These are phyloP conservation scores for Penicillium bialowiezense DNA, from an alignment of 495 filamentous ascomycete genomes.

Conservation along the genomic window DNA sequence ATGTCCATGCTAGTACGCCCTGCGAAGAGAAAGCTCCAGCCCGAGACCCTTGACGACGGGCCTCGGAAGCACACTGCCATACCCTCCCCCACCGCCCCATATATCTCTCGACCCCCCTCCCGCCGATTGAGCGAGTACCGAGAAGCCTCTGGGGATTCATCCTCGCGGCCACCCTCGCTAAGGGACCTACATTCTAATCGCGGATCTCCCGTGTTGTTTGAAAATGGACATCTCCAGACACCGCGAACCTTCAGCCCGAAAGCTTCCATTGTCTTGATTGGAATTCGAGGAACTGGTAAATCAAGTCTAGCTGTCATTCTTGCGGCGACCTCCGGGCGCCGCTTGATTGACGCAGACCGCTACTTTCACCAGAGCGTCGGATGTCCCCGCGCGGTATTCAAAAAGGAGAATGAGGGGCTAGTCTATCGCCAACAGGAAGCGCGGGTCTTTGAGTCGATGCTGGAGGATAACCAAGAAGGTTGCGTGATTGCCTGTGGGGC, in stretches of 20 bases:
- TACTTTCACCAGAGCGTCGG: slow-evolving; percentile 68
- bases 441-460: slow-evolving; percentile 60
- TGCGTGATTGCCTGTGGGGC: slow-evolving; percentile 70
- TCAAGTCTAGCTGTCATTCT: slow-evolving; percentile 74
- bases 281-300: slow-evolving; percentile 73
- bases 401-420: slow-evolving; percentile 56
- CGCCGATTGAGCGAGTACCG: slow-evolving; percentile 21
- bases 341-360: slow-evolving; percentile 68
- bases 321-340: slow-evolving; percentile 65
- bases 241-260: slow-evolving; percentile 51
- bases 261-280: slow-evolving; percentile 72
- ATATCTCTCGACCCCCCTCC: slow-evolving; percentile 8
- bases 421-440: slow-evolving; percentile 61
- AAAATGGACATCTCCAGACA: slow-evolving; percentile 24
- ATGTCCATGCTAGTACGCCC: slow-evolving; percentile 42
- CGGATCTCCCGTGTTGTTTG: slow-evolving; percentile 33
- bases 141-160: slow-evolving; percentile 21
- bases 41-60: slow-evolving; percentile 25
- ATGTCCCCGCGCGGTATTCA: slow-evolving; percentile 56
- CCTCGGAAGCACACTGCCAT: slow-evolving; percentile 17
- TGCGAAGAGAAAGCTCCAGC: slow-evolving; percentile 36
- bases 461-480: slow-evolving; percentile 57
- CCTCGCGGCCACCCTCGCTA: slow-evolving; percentile 13
- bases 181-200: slow-evolving; percentile 31
- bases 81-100: background rate